These are phyloP conservation scores for Talaromyces atroroseus DNA, from an alignment of 2,329 filamentous ascomycete species.

Conservation along the genomic window DNA sequence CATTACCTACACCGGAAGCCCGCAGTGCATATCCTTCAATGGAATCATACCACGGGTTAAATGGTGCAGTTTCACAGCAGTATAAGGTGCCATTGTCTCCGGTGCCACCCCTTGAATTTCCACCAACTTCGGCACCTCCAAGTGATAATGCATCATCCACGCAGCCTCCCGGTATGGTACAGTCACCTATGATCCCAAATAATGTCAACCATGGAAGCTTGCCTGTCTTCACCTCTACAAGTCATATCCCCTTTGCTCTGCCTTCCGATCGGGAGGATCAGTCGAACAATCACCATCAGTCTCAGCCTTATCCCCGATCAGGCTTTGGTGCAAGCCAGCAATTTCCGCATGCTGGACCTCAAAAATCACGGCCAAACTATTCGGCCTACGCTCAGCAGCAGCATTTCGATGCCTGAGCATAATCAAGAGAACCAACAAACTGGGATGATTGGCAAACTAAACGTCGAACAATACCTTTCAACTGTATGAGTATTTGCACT, in stretches of 20 bases:
- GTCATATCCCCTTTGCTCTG: conserved; percentile 38
- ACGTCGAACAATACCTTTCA: background rate
- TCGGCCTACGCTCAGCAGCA: background rate
- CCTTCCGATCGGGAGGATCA: background rate
- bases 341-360: background rate
- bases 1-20: background rate
- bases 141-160: background rate
- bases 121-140: conserved; percentile 21
- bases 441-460: background rate
- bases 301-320: background rate
- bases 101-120: conserved; percentile 1
- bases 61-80: background rate
- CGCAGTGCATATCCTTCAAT: background rate
- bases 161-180: conserved; percentile 20
- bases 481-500: background rate
- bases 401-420: background rate
- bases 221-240: conserved; percentile 46
- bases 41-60: background rate
- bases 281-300: background rate
- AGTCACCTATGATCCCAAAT: conserved; percentile 21
- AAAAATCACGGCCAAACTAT: background rate
- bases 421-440: background rate
- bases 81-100: conserved; percentile 6
- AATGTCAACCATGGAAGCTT: conserved; percentile 28
- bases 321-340: conserved; percentile 1